Evolutionary conservation across 805 yeast species (phyloP), one percentile per base, ranked within the genome.

Genomic region (Candida montana): DNA sequence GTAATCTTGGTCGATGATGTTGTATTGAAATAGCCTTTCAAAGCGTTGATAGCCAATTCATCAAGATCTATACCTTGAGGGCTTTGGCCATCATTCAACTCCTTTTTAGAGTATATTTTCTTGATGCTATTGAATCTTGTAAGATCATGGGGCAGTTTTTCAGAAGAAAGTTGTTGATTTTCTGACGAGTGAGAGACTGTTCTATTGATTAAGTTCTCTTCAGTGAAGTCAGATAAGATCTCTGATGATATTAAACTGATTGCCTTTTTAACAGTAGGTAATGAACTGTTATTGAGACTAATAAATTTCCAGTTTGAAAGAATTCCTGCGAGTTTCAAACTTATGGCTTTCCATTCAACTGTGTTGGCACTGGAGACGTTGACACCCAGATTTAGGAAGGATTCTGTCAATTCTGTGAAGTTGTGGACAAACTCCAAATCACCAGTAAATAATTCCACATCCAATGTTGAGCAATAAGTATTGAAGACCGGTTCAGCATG

Each of bases 1-100:
- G 74, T 68, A 31, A 89, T 67, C 57, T 83, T 89, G 30, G 71
- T 71, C 5, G 81, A 65, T 33, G 79, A 74, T 2, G 75, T 64
- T 2, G 93, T 77, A 51, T 78, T 77, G 57, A 86, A 88, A 42
- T 79, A 73, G 1, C 77, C 58, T 38, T 72, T 72, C 48, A 90
- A 65, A 0, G 86, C 61, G 5, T 46, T 47, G 3, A 66, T 45
- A 1, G 72, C 63, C 4, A 59, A 39, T 33, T 64, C 69, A 17
- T 54, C 58, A 1, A 48, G 45, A 15, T 54, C 57, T 16, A 52
- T 42, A 7, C 43, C 54, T 13, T n/a, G 13, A n/a, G 53, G 50
- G 3, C 46, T 40, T 10, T 41, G 30, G n/a, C 26, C 13, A 21
- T 33, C 34, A 20, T 41, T 30, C 13, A 47, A 42, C 5, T 40